A percentile compares a stretch with the other conserved stretches of the same genome.
These are phyloP conservation scores for Casaregolazyma lundiana DNA, from an alignment of 1,139 yeast species.

Conservation along the genomic window DNA sequence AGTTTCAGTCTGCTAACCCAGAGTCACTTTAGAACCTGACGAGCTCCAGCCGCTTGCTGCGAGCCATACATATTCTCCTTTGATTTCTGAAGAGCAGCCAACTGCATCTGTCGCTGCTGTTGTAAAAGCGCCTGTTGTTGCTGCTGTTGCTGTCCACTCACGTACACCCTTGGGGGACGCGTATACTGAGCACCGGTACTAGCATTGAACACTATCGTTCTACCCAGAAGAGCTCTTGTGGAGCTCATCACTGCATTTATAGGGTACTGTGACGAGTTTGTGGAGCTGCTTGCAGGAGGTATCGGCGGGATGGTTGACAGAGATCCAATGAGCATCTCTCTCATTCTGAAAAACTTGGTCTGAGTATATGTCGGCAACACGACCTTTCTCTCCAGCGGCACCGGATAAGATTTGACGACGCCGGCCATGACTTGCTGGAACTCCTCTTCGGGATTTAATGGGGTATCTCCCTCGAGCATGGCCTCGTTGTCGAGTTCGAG, in stretches of 20 bases:
- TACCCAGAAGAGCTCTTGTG: slow-evolving; percentile 33
- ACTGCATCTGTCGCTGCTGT: slow-evolving; percentile 17
- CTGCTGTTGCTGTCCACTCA: slow-evolving; percentile 21
- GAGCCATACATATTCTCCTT: slow-evolving; percentile 3
- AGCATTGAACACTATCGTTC: slow-evolving; percentile 33
- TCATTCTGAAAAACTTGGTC: slow-evolving; percentile 68
- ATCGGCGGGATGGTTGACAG: slow-evolving; percentile 24
- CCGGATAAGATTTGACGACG: slow-evolving; percentile 69
- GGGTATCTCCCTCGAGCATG: slow-evolving; percentile 23
- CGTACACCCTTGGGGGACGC: slow-evolving; percentile 32
- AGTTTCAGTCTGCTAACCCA: no score
- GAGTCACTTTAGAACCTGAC: no score
- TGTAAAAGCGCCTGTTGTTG: slow-evolving; percentile 18
- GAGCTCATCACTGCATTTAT: slow-evolving; percentile 30
- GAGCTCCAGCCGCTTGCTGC: slow-evolving; percentile 1
- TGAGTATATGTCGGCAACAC: slow-evolving; percentile 65
- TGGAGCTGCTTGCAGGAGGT: slow-evolving; percentile 12
- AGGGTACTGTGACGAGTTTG: slow-evolving; percentile 15
- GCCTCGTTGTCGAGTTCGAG: slow-evolving; percentile 29
- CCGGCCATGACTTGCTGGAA: slow-evolving; percentile 88
- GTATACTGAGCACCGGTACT: slow-evolving; percentile 27
- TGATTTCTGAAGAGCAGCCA: slow-evolving; percentile 9
- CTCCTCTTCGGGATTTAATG: slow-evolving; percentile 71
- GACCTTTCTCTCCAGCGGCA: slow-evolving; percentile 74
- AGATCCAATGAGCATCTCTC: slow-evolving; percentile 41